Percentiles rank a stretch among this genome's conserved stretches.
phyloP scores from a whole-genome alignment of 768 basidiomycete species.

The Russula earlei region DNA sequence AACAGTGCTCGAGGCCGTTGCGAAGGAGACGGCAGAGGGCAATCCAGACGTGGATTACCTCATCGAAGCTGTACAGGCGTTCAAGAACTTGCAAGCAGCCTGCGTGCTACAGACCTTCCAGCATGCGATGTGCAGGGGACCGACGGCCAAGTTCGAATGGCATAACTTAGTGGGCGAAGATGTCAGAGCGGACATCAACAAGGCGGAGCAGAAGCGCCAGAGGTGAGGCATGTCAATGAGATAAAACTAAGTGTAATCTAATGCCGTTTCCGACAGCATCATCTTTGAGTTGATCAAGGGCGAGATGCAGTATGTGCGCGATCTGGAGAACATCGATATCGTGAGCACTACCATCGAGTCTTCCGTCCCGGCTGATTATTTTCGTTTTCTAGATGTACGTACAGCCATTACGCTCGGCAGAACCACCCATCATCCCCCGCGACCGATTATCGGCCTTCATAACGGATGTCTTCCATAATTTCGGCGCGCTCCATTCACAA shows the following conservation, averaged over 20 bases:
- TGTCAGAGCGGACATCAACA: conserved; percentile 46
- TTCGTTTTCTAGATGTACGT: conserved; percentile 60
- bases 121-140: conserved; percentile 74
- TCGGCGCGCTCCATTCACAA: conserved; percentile 61
- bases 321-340: conserved; percentile 75
- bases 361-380: background rate
- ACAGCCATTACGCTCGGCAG: conserved; percentile 55
- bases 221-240: conserved; percentile 41
- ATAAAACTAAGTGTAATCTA: background rate
- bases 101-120: conserved; percentile 88
- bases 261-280: conserved; percentile 38
- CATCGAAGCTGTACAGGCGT: conserved; percentile 73
- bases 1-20: conserved; percentile 75
- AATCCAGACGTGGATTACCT: conserved; percentile 81
- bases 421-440: conserved; percentile 70
- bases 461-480: conserved; percentile 84
- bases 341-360: conserved; percentile 32
- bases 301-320: conserved; percentile 91
- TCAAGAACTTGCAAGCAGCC: conserved; percentile 71
- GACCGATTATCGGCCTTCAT: conserved; percentile 71
- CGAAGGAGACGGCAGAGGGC: conserved; percentile 68
- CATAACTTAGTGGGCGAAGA: conserved; percentile 75
- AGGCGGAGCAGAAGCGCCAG: conserved; percentile 76
- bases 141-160: conserved; percentile 82
- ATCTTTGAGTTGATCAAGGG: conserved; percentile 94